Conservation (phyloP, 75 land plant species). For the Pinus tabuliformis region DNA sequence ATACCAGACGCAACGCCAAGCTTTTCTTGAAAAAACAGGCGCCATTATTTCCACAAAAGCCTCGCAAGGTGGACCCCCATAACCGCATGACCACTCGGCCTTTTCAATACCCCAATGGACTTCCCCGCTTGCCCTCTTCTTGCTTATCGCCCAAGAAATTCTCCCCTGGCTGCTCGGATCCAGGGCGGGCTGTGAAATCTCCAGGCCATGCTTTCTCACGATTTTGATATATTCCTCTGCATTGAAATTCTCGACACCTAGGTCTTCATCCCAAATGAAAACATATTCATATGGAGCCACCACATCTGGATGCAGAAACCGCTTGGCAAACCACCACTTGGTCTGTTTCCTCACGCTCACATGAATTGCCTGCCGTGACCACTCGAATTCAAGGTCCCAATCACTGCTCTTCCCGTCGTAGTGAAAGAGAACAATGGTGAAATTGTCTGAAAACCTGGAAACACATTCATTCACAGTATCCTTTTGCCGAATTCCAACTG, state of each 20-base stretch:
- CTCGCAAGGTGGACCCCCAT: slow-evolving; percentile 29
- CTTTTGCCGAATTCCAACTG: slow-evolving; percentile 22
- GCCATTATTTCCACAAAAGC: slow-evolving; percentile 95
- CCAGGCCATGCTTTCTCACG: slow-evolving; percentile 30
- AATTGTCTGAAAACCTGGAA: slow-evolving; percentile 25
- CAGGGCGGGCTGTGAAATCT: slow-evolving; percentile 35
- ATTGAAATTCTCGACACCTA: slow-evolving; percentile 85
- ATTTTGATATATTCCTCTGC: slow-evolving; percentile 57
- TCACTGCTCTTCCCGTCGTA: slow-evolving; percentile 36
- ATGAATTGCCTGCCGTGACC: slow-evolving; percentile 39
- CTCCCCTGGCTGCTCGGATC: slow-evolving; percentile 9
- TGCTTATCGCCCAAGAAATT: slow-evolving; percentile 16
- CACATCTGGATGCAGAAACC: slow-evolving; percentile 89
- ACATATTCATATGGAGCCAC: slow-evolving; percentile 85
- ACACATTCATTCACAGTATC: slow-evolving; percentile 18
- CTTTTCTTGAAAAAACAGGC: slow-evolving; percentile 83
- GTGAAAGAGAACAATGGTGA: slow-evolving; percentile 35
- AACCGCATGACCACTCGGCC: slow-evolving; percentile 21
- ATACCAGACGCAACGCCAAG: slow-evolving; percentile 95
- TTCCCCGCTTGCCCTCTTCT: not conserved
- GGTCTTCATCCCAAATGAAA: slow-evolving; percentile 95
- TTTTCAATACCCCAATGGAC: slow-evolving; percentile 7
- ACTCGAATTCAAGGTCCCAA: slow-evolving; percentile 42
- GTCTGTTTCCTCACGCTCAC: slow-evolving; percentile 32
- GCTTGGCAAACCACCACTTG: slow-evolving; percentile 65